Evolutionary conservation across 176 grass and related monocot species (phyloP), one percentile per base, ranked within the genome.

Genomic region (Rhynchospora tenuis): DNA sequence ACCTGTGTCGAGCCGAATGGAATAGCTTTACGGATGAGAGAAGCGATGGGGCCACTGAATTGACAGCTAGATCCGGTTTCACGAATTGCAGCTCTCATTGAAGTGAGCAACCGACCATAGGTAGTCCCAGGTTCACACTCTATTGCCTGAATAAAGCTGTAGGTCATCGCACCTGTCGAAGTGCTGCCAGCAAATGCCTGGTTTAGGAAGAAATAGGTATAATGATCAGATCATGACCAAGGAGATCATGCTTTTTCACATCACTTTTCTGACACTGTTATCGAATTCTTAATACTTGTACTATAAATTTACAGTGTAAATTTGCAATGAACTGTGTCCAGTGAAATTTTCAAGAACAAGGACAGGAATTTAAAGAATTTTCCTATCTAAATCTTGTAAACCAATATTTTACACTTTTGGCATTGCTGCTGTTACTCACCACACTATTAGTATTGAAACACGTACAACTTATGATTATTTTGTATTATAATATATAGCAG

Each of bases 81-180:
- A 11, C 95, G 92, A 78, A 95, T 95, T 16, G 85, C 87, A 2
- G 86, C 58, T 83, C 95, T 86, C 90, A 98, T 95, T 15, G 89
- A 29, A 29, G 86, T 73, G 38, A 95, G 86, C 89, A 95, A 85
- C 31, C 70, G 54, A 1, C 95, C 95, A 69, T 98, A 98, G 17
- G 95, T 98, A 14, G 87, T 89, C 59, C 92, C 89, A 0, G 90
- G 89, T 71, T 95, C 89, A 0, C 45, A 85, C 63, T 87, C 62
- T 74, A 98, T 31, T 0, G 95, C 92, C 63, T 71, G 84, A 73
- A 98, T 89, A 89, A 98, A 95, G 73, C 95, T 95, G 89, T 91
- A 81, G 19, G 95, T 98, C 95, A 98, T 98, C 20, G 95, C 95
- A 16, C 92, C 95, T 4, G 91, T 90, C 6, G 87, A 64, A 7